Conservation (phyloP, 1,284 basidiomycete species). For the Prillingera fragicola region DNA sequence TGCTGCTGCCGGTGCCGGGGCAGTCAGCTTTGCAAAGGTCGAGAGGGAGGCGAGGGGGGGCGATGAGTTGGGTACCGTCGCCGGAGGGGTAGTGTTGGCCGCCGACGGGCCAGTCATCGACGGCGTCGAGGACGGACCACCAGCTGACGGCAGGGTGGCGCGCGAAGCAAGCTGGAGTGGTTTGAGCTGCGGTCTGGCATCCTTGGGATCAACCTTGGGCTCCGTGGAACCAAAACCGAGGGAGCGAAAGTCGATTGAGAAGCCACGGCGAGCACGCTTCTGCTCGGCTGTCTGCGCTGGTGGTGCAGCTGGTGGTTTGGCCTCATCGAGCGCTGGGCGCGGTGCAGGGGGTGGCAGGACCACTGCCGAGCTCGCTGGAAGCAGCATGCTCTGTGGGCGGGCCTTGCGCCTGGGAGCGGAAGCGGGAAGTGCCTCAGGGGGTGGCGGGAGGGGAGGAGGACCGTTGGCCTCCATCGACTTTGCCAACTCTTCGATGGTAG, state of each 20-base stretch:
- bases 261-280: slow-evolving; percentile 37
- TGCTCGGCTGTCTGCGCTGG: no score
- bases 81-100: not conserved
- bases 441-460: not conserved
- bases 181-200: slow-evolving; percentile 25
- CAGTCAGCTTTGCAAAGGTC: no score
- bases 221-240: slow-evolving; percentile 36
- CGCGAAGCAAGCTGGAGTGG: slow-evolving; percentile 28
- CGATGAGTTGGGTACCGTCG: slow-evolving; percentile 47
- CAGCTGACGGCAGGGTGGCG: slow-evolving; percentile 6
- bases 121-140: not conserved
- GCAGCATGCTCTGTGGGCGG: slow-evolving; percentile 13
- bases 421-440: not conserved
- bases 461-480: slow-evolving; percentile 12
- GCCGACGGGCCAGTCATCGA: not conserved
- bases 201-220: slow-evolving; percentile 16
- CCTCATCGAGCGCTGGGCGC: not conserved
- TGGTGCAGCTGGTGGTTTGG: no score
- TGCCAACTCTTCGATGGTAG: slow-evolving; percentile 8
- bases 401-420: not conserved
- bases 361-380: not conserved
- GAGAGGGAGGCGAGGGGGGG: slow-evolving; percentile 7
- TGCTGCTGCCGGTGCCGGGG: slow-evolving; percentile 8
- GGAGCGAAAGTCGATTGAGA: slow-evolving; percentile 45
- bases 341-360: not conserved